Conservation (phyloP, 23 red algal genomes). For the Pyropia haitanensis region DNA sequence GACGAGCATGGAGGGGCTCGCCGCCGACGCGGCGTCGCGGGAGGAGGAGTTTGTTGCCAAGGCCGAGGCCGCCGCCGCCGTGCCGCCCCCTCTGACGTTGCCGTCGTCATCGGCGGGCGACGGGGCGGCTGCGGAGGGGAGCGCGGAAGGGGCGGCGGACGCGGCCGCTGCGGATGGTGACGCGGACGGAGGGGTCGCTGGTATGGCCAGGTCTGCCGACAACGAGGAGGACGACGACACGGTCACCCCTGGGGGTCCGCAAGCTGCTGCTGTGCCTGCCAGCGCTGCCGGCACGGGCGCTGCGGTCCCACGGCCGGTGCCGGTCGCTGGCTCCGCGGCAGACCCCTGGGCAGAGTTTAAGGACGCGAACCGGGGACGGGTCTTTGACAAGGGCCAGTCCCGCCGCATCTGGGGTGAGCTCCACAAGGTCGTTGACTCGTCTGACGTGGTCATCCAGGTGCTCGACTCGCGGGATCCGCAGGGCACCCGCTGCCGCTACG, state of each 20-base stretch:
- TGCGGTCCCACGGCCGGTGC: too few species aligned
- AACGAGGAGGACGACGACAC: slow-evolving; percentile 25
- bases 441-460: slow-evolving; percentile 89
- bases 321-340: neutral
- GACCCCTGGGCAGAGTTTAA: slow-evolving; percentile 3
- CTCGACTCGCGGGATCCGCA: slow-evolving; percentile 86
- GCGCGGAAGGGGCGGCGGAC: slow-evolving; percentile 20
- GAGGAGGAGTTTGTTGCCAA: slow-evolving; percentile 41
- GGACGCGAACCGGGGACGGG: slow-evolving; percentile 34
- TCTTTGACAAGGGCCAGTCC: slow-evolving; percentile 89
- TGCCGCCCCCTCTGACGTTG: too few species aligned
- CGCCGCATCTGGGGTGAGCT: slow-evolving; percentile 91
- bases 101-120: too few species aligned
- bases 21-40: slow-evolving; percentile 25
- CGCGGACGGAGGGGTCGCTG: slow-evolving; percentile 8
- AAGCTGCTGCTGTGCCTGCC: too few species aligned
- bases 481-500: slow-evolving; percentile 60
- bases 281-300: too few species aligned
- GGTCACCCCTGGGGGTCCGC: too few species aligned
- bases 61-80: slow-evolving; percentile 25
- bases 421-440: slow-evolving; percentile 93
- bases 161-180: slow-evolving; percentile 16
- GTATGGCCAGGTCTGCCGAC: neutral
- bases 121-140: slow-evolving; percentile 23
- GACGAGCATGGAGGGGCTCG: slow-evolving; percentile 36